These are phyloP conservation scores for Barnettozyma salicaria DNA, from an alignment of 805 yeast genomes.

Conservation along the genomic window DNA sequence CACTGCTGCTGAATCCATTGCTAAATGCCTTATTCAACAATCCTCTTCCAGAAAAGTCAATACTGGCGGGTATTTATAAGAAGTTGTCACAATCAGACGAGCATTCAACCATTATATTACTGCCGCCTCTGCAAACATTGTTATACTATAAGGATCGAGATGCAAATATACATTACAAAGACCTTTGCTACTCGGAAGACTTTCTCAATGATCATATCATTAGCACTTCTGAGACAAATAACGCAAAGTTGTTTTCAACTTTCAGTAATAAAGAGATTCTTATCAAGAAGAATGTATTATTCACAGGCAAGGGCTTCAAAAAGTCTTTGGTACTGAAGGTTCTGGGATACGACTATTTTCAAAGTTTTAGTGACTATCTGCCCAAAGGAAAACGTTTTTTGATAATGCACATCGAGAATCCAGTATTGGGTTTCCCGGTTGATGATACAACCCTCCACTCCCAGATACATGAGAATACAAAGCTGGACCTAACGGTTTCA, in stretches of 20 bases:
- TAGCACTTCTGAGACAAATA: constrained; percentile 29
- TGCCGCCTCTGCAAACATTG: constrained; percentile 52
- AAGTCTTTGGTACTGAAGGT: constrained; percentile 40
- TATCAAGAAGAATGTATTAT: constrained; percentile 47
- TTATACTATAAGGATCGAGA: constrained; percentile 34
- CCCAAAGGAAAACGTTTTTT: constrained; percentile 52
- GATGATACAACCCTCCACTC: constrained; percentile 6
- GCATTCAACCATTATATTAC: constrained; percentile 51
- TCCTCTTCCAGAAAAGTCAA: constrained; percentile 43
- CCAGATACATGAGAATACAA: not conserved
- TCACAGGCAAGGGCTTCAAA: constrained; percentile 55
- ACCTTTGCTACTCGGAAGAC: constrained; percentile 51
- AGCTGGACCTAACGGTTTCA: constrained; percentile 4
- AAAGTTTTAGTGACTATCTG: constrained; percentile 49
- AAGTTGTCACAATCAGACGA: constrained; percentile 30
- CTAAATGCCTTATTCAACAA: constrained; percentile 63
- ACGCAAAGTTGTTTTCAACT: constrained; percentile 42
- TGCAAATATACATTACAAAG: constrained; percentile 36
- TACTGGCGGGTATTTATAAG: constrained; percentile 41
- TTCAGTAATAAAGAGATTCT: constrained; percentile 50
- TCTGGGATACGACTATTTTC: constrained; percentile 39
- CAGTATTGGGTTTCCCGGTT: constrained; percentile 40
- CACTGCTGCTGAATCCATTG: constrained; percentile 54
- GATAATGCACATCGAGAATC: constrained; percentile 50
- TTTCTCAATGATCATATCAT: constrained; percentile 61